These are phyloP conservation scores for Bombardia bombarda DNA, from an alignment of 495 filamentous ascomycete species.

Conservation along the genomic window DNA sequence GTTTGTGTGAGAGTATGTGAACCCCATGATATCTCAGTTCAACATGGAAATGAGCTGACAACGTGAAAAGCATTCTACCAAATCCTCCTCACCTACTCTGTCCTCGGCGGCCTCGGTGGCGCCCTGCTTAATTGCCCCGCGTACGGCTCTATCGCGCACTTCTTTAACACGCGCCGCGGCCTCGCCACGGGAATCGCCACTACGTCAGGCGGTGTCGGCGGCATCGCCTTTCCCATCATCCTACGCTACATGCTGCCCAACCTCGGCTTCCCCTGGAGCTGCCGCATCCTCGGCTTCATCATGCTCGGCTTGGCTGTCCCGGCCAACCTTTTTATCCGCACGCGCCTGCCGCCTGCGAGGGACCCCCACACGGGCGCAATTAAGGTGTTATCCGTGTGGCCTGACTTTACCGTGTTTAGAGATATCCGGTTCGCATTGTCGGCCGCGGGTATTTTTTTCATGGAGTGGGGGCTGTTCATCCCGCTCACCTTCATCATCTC, in stretches of 20 bases:
- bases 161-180: constrained; percentile 53
- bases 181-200: constrained; percentile 59
- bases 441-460: constrained; percentile 47
- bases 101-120: constrained; percentile 48
- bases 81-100: constrained; percentile 52
- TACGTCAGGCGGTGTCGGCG: constrained; percentile 51
- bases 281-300: constrained; percentile 52
- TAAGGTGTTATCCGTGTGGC: constrained; percentile 27
- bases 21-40: too few relatives aligned
- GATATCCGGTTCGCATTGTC: constrained; percentile 49
- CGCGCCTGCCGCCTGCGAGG: constrained; percentile 35
- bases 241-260: constrained; percentile 40
- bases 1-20: constrained; percentile 28
- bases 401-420: constrained; percentile 47
- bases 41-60: too few relatives aligned
- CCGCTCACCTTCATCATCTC: constrained; percentile 41
- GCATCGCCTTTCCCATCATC: constrained; percentile 52
- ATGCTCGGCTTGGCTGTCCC: constrained; percentile 43
- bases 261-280: constrained; percentile 51
- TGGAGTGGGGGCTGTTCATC: constrained; percentile 42
- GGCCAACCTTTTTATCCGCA: constrained; percentile 47
- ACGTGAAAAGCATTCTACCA: constrained; percentile 58
- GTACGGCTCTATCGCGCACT: constrained; percentile 55
- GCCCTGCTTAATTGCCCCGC: constrained; percentile 53
- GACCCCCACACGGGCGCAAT: constrained; percentile 18